Evolutionary conservation across 768 basidiomycete genomes (phyloP).

Genomic region (Imleria badia): DNA sequence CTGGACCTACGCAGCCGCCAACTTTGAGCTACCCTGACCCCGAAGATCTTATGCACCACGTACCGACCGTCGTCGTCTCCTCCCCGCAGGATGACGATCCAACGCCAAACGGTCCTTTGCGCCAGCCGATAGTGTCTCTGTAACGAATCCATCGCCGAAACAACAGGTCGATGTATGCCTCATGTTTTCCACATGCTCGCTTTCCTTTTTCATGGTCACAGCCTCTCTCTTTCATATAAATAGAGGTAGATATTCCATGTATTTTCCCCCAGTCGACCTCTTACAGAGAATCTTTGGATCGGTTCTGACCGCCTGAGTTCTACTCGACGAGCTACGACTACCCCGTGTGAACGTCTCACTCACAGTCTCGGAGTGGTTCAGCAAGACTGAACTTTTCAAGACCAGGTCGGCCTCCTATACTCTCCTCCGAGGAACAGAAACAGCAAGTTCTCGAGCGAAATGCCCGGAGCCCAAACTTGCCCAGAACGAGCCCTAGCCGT

Average conservation of each 20-base stretch:
- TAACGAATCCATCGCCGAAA: no score
- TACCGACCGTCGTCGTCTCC: conserved; percentile 59
- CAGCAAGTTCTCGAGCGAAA: conserved; percentile 59
- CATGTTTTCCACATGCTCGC: no score
- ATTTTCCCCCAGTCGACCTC: no score
- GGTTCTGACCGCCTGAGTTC: no score
- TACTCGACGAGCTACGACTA: no score
- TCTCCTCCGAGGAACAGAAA: conserved; percentile 40
- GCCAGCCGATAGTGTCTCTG: conserved; percentile 45
- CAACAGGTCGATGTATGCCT: no score
- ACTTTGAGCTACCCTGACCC: conserved; percentile 3
- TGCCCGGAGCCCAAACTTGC: conserved; percentile 38
- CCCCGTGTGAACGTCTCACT: no score
- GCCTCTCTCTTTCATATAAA: no score
- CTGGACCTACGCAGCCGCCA: conserved; percentile 5
- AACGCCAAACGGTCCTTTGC: conserved; percentile 26
- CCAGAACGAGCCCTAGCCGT: conserved; percentile 21
- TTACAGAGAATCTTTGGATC: no score
- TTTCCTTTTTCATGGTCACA: no score
- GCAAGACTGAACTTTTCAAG: conserved; percentile 62
- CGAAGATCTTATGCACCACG: conserved; percentile 17
- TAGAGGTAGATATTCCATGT: no score
- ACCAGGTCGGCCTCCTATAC: conserved; percentile 49
- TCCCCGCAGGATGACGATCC: conserved; percentile 34
- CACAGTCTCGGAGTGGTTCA: conserved; percentile 18